Evolutionary conservation across 2,329 filamentous ascomycete genomes (phyloP), one percentile per base, ranked within the genome.

Genomic region (Akanthomyces dipterigenus): DNA sequence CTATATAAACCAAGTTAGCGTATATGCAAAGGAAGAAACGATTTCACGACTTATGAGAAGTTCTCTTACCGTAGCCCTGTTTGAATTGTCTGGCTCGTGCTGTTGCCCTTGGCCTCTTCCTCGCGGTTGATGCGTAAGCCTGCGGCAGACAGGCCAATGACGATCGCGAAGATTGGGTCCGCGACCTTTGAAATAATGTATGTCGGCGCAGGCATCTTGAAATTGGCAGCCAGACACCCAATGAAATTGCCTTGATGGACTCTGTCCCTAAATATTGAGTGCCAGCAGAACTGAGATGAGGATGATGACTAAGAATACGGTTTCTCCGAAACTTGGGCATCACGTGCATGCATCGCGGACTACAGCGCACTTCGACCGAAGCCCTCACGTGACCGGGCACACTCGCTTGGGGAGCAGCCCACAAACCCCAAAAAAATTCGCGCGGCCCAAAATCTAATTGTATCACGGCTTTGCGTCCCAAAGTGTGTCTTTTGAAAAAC

Each of bases 121-220:
- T 86, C 83, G 42, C 83, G 82, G 65, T 80, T 85, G 74, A 86
- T 84, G 64, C 83, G 78, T 48, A 78, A 79, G 11, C 74, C 80
- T 28, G 83, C 82, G 1, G 83, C 83, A 26, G 78, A 77, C 31
- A 85, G 66, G 20, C 83, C 83, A 58, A 86, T 85, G 61, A 79
- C 69, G 16, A 86, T 67, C 43, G 82, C 83, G 58, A 86, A 86
- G 40, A 86, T 78, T 20, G 83, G 83, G 64, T 86, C 83, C 20
- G 78, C 82, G 8, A 78, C 76, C 67, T 78, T 76, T n/a, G 83
- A 85, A 61, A 86, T 84, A 64, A 86, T 85, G 69, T 85, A 86
- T 2, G 80, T 78, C 5, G 82, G 80, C 24, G 78, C 73, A 64
- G 82, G 71, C 82, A 85, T 85, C 3, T 54, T 24, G 46, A 51